These are phyloP conservation scores for Brasenia schreberi DNA, from an alignment of 164 flowering plant species.

Conservation along the genomic window DNA sequence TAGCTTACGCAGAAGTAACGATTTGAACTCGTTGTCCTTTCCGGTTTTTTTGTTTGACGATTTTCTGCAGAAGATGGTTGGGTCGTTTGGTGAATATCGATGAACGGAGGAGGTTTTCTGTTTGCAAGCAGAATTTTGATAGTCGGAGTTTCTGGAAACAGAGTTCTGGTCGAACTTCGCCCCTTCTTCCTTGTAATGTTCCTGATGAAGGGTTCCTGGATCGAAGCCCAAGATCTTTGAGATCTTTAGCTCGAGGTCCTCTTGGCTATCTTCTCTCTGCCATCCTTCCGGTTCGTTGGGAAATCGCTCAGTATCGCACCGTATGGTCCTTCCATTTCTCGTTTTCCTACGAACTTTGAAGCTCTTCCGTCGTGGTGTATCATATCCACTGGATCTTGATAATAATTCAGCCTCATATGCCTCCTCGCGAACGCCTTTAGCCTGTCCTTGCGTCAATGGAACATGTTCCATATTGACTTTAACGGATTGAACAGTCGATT, in stretches of 20 bases:
- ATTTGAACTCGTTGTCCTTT: slow-evolving; percentile 16
- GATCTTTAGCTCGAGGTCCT: not conserved
- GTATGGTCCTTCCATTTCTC: not conserved
- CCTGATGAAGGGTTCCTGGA: not conserved
- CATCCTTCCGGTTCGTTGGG: not conserved
- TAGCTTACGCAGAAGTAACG: slow-evolving; percentile 9
- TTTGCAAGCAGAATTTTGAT: not conserved
- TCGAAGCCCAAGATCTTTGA: not conserved
- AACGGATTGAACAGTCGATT: not conserved
- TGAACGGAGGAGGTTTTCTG: not conserved
- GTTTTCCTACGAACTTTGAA: not conserved
- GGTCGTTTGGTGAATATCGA: not conserved
- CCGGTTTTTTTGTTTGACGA: slow-evolving; percentile 8
- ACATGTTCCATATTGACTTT: not conserved
- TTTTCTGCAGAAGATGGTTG: not conserved
- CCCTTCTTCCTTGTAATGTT: slow-evolving; percentile 4
- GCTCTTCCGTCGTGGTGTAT: not conserved
- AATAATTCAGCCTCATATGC: slow-evolving; percentile 4
- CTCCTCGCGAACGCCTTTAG: slow-evolving; percentile 2
- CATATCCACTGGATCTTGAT: not conserved
- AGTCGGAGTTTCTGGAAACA: not conserved
- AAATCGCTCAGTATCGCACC: not conserved
- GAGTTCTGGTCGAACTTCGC: not conserved
- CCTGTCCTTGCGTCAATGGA: slow-evolving; percentile 5
- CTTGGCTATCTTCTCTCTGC: not conserved